A percentile compares a stretch with the other conserved stretches of the same genome.
Conservation (phyloP, 768 basidiomycete genomes). For the Panaeolus cyanescens region DNA sequence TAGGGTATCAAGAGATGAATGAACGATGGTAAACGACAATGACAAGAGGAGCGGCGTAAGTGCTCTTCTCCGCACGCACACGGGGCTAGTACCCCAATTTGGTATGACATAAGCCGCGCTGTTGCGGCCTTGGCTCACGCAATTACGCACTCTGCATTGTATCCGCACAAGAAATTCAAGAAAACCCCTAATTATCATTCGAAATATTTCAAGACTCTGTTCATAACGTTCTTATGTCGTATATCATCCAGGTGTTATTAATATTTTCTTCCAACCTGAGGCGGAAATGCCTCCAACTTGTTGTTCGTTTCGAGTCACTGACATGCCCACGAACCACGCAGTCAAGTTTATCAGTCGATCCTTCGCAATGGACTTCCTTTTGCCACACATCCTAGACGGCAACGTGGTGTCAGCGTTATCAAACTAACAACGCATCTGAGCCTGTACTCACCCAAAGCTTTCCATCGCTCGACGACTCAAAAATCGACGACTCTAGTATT, state of each 20-base stretch:
- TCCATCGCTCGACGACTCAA: constrained; percentile 18
- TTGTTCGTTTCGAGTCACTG: background rate
- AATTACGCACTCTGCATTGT: constrained; percentile 5
- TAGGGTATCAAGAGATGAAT: constrained; percentile 15
- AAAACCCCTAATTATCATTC: constrained; percentile 2
- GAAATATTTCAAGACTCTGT: background rate
- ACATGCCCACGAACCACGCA: background rate
- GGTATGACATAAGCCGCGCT: constrained; percentile 31
- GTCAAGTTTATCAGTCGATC: constrained; percentile 3
- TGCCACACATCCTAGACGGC: background rate
- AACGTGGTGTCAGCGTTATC: background rate
- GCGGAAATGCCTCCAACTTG: constrained; percentile 6
- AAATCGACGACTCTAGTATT: constrained; percentile 12
- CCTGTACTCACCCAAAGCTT: constrained; percentile 13
- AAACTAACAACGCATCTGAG: background rate
- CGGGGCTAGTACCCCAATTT: constrained; percentile 1
- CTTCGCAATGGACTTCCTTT: background rate
- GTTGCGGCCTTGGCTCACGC: constrained; percentile 4
- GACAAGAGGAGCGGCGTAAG: constrained; percentile 12
- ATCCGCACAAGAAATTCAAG: background rate
- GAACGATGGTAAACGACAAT: constrained; percentile 9
- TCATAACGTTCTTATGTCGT: constrained; percentile 14
- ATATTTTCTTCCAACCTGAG: constrained; percentile 12
- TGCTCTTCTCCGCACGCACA: constrained; percentile 17
- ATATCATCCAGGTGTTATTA: constrained; percentile 14